Evolutionary conservation across 2,329 filamentous ascomycete genomes (phyloP), one percentile per base, ranked within the genome.

Genomic region (Chrysosporium queenslandicum): DNA sequence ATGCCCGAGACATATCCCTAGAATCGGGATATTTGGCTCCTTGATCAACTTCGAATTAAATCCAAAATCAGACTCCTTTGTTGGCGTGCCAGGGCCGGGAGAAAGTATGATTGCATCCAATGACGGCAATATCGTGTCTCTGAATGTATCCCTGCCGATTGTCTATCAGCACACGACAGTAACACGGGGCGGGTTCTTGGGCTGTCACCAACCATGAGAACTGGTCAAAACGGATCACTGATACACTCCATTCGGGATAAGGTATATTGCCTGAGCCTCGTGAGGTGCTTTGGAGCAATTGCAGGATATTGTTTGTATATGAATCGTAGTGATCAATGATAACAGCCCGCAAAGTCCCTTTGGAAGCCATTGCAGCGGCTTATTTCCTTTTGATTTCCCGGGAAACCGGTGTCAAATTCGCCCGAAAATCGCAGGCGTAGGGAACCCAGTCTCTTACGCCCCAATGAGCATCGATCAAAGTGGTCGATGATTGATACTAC

Each of bases 31-130:
- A 9, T 82, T 57, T 14, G 82, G 66, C 3, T 75, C 69, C 2
- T 78, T 74, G 88, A 90, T 97, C 3, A 97, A 74, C 56, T 81
- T 71, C 51, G 74, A 76, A 72, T 95, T 92, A 39, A 92, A 76
- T 8, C 92, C 92, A 34, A 95, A 82, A 67, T 97, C 91, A n/a
- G 73, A 71, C 6, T 78, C 68, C 53, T 80, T 78, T 42, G 77
- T 77, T 0, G 91, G 88, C 62, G 87, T 82, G 8, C 92, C 92
- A 0, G 92, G 92, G 0, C 92, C 92, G 0, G 92, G 92, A 0
- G 92, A 91, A 58, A 88, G 86, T 46, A 97, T 85, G 20, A 96
- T 81, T 37, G 88, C 92, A 67, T 91, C 84, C 65, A 90, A 94
- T 39, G 75, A 74, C 34, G 71, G 71, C 11, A 68, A 58, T 66